phyloP scores from a whole-genome alignment of 2,329 filamentous ascomycete genomes.

The Byssoonygena ceratinophila region DNA sequence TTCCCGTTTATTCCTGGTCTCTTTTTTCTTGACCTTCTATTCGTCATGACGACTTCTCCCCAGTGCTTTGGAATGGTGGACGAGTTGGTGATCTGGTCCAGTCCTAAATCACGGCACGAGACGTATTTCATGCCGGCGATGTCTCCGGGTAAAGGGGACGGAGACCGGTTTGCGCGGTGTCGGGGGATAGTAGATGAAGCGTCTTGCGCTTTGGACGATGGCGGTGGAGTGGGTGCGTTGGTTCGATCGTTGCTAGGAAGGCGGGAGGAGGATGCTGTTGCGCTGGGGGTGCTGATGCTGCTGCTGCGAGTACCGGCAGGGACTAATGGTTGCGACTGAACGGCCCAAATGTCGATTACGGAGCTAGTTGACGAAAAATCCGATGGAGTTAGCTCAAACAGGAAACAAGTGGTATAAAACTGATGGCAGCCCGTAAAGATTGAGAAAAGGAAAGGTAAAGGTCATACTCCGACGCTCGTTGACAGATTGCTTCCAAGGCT shows the following conservation, averaged over 20 bases:
- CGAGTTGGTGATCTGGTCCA: slow-evolving; percentile 3
- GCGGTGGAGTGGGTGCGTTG: slow-evolving; percentile 1
- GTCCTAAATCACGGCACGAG: slow-evolving; percentile 10
- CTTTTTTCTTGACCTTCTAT: slow-evolving; percentile 26
- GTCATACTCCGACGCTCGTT: slow-evolving; percentile 37
- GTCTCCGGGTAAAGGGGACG: slow-evolving; percentile 15
- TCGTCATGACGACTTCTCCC: slow-evolving; percentile 37
- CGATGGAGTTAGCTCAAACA: neutral
- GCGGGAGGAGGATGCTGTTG: slow-evolving; percentile 21
- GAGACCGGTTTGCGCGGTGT: slow-evolving; percentile 11
- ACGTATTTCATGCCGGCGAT: slow-evolving; percentile 17
- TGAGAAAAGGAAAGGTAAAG: neutral
- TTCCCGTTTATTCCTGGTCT: slow-evolving; percentile 1
- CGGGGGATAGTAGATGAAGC: slow-evolving; percentile 10
- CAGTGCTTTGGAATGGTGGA: slow-evolving; percentile 33
- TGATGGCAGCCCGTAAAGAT: neutral
- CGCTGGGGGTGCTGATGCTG: slow-evolving; percentile 13
- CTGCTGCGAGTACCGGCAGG: slow-evolving; percentile 23
- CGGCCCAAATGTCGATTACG: slow-evolving; percentile 38
- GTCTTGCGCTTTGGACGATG: neutral
- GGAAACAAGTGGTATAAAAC: too few species aligned
- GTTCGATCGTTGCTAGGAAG: slow-evolving; percentile 14
- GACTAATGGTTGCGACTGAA: slow-evolving; percentile 35
- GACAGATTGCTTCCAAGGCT: slow-evolving; percentile 38
- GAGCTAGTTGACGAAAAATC: slow-evolving; percentile 22